Evolutionary conservation across 805 yeast genomes (phyloP).

Genomic region (Metschnikowia cubensis): DNA sequence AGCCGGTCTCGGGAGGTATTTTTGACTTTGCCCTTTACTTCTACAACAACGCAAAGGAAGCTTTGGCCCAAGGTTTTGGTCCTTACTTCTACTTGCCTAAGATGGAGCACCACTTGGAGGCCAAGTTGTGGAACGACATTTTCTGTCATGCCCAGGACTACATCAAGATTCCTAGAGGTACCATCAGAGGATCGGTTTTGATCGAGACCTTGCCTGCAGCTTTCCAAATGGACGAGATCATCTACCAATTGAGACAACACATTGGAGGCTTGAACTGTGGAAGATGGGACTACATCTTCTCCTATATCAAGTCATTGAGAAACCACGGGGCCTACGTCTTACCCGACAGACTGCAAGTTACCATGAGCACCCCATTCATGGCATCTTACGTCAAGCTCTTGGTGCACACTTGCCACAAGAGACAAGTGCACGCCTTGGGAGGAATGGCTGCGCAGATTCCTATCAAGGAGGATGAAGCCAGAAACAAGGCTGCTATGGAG

Average conservation of each 20-base stretch:
- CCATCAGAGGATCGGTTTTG: conserved; percentile 75
- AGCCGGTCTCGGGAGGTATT: conserved; percentile 72
- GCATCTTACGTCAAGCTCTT: conserved; percentile 68
- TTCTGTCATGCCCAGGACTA: conserved; percentile 74
- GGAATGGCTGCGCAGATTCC: conserved; percentile 91
- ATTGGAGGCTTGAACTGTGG: conserved; percentile 83
- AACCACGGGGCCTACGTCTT: conserved; percentile 62
- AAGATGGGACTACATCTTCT: conserved; percentile 85
- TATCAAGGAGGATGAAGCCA: conserved; percentile 62
- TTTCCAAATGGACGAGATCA: conserved; percentile 81
- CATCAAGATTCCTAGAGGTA: conserved; percentile 65
- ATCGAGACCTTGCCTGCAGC: conserved; percentile 85
- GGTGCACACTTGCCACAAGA: conserved; percentile 68
- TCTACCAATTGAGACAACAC: conserved; percentile 72
- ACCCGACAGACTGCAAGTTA: conserved; percentile 77
- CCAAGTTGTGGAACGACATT: conserved; percentile 78
- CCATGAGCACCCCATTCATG: conserved; percentile 82
- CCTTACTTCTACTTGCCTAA: conserved; percentile 82
- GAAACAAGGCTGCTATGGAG: conserved; percentile 63
- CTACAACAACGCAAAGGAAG: conserved; percentile 65
- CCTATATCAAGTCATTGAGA: conserved; percentile 71
- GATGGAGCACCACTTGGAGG: conserved; percentile 84
- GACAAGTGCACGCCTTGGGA: conserved; percentile 85
- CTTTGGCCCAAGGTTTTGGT: conserved; percentile 63
- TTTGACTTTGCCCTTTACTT: conserved; percentile 78